Base-by-base conservation (phyloP, 2,329 filamentous ascomycete species). In the Gyromitra esculenta region DNA sequence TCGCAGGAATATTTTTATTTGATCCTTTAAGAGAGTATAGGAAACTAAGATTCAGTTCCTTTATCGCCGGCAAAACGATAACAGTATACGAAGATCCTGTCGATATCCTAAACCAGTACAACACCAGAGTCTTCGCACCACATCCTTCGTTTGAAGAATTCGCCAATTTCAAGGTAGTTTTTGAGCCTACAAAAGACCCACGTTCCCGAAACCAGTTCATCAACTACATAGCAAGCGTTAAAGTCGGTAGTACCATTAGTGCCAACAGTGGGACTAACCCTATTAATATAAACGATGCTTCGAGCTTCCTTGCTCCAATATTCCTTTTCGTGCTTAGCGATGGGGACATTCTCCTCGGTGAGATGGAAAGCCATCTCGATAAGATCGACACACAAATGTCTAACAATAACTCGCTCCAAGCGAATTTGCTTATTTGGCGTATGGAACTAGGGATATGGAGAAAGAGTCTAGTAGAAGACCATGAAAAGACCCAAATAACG, bases 291-390 rank as follows among this genome's bases (percentile, higher is more conserved):
- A 45, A 9, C 2, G 18, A 64, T 21, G 18, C 11, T 64, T 45
- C 43, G 2, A 25, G 9, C 21, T 35, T 64, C 39, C 43, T 45
- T 2, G 13, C 9, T 21, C 13, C 39, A 6, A 52, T 65, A 35
- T 37, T 64, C 15, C 60, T 21, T 39, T 50, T 64, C 37, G 52
- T 52, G 18, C 62, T 65, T 35, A 35, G 41, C 21, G n/a, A 39
- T 65, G 50, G 31, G 39, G 9, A 18, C 13, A 43, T 43, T 13
- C 41, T 43, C 41, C 41, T 43, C 13, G 41, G 18, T 1, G 41
- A 65, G 31, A n/a, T 65, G 5, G 62, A 35, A n/a, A 52, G 25
- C 8, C 45, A 48, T 21, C 48, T 65, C 4, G 18, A 65, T 21
- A 37, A 18, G n/a, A 21, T 65, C 13, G 62, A 54, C 8, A 39